Evolutionary conservation across 192 early-diverging fungal genomes (phyloP).

Genomic region (Linnemannia exigua): DNA sequence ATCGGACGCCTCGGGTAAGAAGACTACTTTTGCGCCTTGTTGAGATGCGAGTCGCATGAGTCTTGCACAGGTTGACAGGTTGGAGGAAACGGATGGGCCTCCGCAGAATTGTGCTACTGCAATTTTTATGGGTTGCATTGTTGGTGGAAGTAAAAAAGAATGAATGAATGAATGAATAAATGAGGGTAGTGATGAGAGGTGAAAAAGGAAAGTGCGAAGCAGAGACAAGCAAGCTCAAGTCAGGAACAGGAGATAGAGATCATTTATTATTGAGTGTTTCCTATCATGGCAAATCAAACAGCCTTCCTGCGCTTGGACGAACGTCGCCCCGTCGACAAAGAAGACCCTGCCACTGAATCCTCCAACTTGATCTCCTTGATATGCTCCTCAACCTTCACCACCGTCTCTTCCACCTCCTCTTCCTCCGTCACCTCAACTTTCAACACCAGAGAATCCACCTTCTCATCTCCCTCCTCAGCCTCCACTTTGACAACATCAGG

Average conservation of each 20-base stretch:
- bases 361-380: slow-evolving; percentile 21
- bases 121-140: slow-evolving; percentile 35
- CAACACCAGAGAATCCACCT: neutral
- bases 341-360: neutral
- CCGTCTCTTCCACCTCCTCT: neutral
- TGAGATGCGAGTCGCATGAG: slow-evolving; percentile 72
- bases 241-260: neutral
- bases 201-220: slow-evolving; percentile 9
- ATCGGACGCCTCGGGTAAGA: slow-evolving; percentile 89
- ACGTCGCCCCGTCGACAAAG: neutral
- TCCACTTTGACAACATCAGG: slow-evolving; percentile 3
- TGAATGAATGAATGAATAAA: neutral
- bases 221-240: neutral
- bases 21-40: slow-evolving; percentile 75
- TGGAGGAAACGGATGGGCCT: slow-evolving; percentile 66
- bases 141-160: neutral
- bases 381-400: neutral
- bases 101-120: slow-evolving; percentile 85
- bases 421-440: slow-evolving; percentile 17
- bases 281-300: neutral
- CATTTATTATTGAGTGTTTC: neutral
- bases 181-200: neutral
- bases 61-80: slow-evolving; percentile 71
- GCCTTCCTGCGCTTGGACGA: slow-evolving; percentile 28
- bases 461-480: neutral